Base-by-base conservation (phyloP, 1,139 yeast genomes). In the Eremothecium gossypii region DNA sequence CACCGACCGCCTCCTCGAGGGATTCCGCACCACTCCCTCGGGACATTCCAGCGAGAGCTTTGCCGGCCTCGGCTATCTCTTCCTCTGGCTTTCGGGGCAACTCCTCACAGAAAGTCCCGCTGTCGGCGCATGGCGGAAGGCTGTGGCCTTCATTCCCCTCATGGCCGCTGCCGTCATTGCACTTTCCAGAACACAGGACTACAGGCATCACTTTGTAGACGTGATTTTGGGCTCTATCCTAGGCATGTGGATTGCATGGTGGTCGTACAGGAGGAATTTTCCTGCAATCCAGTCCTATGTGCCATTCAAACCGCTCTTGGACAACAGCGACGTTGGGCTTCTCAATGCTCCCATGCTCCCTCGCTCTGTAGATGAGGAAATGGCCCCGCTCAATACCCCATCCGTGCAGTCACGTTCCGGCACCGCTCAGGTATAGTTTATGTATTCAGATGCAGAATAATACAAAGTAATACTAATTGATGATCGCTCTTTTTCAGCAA, bases 1-100 rank as follows among this genome's bases (percentile, higher is more conserved):
- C 42, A 63, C 60, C 45, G 55, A 45, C 32, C 60, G 57, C n/a
- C 64, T 83, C 33, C 59, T 67, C 47, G 94, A 83, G 52, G 94
- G 93, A 0, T 79, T 77, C 55, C 71, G 86, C 55, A 77, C 86
- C 2, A 82, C 89, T 10, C 94, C 94, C 0, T 79, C 86, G 3
- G 91, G 91, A 1, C 89, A 81, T 51, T 76, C 84, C 3, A 76
- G 81, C 48, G 66, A 76, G 46, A 71, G 80, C 42, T 79, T 76
- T 63, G 72, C 81, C 10, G 91, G 91, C 0, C 65, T 83, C 38
- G 76, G 79, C 3, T 83, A 73, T 57, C 57, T 80, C 29, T 69
- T 81, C 7, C 57, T 81, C 27, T 83, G 85, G 79, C 58, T 79
- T 28, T 66, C 72, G 44, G 91, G 85, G 7, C 89, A 80, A 53